Base-by-base conservation (phyloP, 1,284 basidiomycete species). In the Coriolopsis trogii region DNA sequence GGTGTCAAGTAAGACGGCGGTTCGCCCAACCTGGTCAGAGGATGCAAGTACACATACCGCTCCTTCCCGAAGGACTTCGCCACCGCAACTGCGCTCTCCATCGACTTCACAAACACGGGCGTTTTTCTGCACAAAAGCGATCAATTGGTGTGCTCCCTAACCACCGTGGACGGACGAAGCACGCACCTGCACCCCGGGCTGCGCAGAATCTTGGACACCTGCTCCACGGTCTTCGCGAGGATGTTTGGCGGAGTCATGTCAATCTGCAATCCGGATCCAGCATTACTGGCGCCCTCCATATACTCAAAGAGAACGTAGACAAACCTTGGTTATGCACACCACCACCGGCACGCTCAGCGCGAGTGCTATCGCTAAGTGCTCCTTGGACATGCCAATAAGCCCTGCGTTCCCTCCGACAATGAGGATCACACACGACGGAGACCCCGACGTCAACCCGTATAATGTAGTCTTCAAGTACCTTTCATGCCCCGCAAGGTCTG, bases 161-260 rank as follows among this genome's bases (percentile, higher is more conserved):
- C 40, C 53, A 51, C 30, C 52, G 34, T 42, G 2, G 33, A 34
- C 33, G 18, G 28, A 16, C 12, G 9, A 12, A 33, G 21, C 10
- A 70, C 77, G 54, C 55, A 88, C 85, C 91, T 77, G 73, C 96
- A 98, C 6, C 96, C 96, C 7, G 95, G 96, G 61, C 91, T 95
- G 68, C 85, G 91, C 52, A 99, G 73, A 29, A 98, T 94, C 75
- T 98, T 98, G 25, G 85, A 82, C 1, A 98, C 87, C 73, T 98
- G 95, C 66, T 91, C 93, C 51, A 94, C 78, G 0, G 96, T 98
- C 67, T 96, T 89, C 33, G 86, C 85, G 40, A 95, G 80, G 29
- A 97, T 88, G 59, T 97, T 93, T 13, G 88, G 80, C 1, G 96
- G 96, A 0, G 95, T 98, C 96, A 98, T 98, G 70, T 99, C 97